Percentiles rank a stretch among this genome's conserved stretches.
These are phyloP conservation scores for Isatis tinctoria DNA, from an alignment of 345 rosid genomes.

Conservation along the genomic window DNA sequence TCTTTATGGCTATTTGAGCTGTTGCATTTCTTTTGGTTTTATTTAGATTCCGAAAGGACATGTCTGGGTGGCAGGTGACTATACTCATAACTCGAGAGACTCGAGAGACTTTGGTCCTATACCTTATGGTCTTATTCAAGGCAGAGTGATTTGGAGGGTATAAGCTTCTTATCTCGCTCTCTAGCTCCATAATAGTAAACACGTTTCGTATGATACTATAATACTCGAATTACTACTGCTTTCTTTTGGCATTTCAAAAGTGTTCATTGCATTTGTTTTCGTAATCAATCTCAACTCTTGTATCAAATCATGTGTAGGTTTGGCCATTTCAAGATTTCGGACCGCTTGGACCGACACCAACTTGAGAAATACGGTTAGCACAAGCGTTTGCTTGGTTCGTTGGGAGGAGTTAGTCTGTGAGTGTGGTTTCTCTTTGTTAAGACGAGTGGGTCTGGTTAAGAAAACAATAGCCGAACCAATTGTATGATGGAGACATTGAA, in stretches of 20 bases:
- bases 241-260: neutral
- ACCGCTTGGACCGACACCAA: conserved; percentile 17
- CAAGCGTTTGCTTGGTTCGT: neutral
- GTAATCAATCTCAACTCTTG: neutral
- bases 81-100: conserved; percentile 51
- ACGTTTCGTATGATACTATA: neutral
- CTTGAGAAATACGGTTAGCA: neutral
- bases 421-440: neutral
- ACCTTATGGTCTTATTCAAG: conserved; percentile 70
- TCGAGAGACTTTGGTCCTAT: conserved; percentile 73
- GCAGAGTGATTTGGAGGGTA: conserved; percentile 64
- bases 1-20: too few species aligned
- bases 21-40: neutral
- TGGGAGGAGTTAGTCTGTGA: neutral
- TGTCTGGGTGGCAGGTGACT: conserved; percentile 49
- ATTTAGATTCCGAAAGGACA: conserved; percentile 67
- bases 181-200: neutral
- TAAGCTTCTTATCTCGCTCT: neutral
- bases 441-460: neutral
- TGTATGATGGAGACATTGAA: neutral
- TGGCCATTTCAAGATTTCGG: conserved; percentile 64
- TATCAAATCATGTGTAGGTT: conserved; percentile 32
- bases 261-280: neutral
- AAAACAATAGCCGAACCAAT: neutral
- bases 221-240: neutral